phyloP scores from a whole-genome alignment of 2,329 filamentous ascomycete genomes.

The Cytospora schulzeri region DNA sequence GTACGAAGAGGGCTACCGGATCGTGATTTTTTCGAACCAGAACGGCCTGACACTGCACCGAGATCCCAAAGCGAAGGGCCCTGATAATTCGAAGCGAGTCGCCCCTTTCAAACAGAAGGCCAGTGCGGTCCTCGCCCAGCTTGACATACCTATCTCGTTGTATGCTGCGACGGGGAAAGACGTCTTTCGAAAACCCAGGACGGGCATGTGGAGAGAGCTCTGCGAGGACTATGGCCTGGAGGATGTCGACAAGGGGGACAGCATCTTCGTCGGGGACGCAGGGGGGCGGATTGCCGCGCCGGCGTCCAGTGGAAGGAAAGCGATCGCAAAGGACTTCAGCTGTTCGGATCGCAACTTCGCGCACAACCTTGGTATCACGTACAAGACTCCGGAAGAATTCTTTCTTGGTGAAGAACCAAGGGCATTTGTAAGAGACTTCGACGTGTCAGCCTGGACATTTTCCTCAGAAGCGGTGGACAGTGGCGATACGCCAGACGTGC shows the following conservation, averaged over 20 bases:
- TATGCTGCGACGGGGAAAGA: constrained; percentile 88
- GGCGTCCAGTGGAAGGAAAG: constrained; percentile 34
- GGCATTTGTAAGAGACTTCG: constrained; percentile 70
- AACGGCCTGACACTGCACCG: constrained; percentile 75
- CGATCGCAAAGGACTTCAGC: constrained; percentile 59
- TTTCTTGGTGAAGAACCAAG: constrained; percentile 71
- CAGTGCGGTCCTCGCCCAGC: constrained; percentile 65
- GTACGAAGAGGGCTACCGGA: constrained; percentile 65
- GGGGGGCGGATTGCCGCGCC: constrained; percentile 56
- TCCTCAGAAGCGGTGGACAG: constrained; percentile 30
- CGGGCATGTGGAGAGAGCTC: constrained; percentile 80
- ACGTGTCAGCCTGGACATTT: constrained; percentile 62
- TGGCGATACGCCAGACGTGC: constrained; percentile 35
- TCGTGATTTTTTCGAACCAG: constrained; percentile 89
- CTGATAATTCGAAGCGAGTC: constrained; percentile 68
- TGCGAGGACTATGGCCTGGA: constrained; percentile 61
- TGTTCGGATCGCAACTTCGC: constrained; percentile 79
- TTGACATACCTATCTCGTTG: constrained; percentile 75
- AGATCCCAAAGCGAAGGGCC: constrained; percentile 64
- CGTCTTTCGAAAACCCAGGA: constrained; percentile 80
- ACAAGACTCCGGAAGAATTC: constrained; percentile 88
- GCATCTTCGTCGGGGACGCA: constrained; percentile 90
- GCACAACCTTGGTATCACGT: constrained; percentile 77
- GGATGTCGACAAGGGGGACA: constrained; percentile 68
- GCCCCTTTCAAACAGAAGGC: constrained; percentile 83